Evolutionary conservation across 768 basidiomycete genomes (phyloP), one percentile per base, ranked within the genome.

Genomic region (Terana coerulea): DNA sequence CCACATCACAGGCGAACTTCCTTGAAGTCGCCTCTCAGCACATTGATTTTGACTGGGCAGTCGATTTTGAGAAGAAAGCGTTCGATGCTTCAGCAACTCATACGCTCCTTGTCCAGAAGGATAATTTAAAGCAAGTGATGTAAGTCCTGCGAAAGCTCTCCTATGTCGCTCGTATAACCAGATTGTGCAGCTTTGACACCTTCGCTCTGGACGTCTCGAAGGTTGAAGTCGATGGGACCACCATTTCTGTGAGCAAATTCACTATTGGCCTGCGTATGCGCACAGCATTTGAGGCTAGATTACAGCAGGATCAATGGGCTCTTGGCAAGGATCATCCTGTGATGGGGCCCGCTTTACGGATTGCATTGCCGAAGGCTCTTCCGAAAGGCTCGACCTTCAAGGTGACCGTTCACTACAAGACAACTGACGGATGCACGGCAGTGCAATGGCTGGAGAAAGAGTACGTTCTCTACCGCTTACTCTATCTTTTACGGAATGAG

Each of bases 371-470:
- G 0, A 47, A 56, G 17, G 58, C 65, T 2, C 59, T 80, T 41
- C 66, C 64, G 31, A 64, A 61, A 25, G 81, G 77, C 15, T 67
- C 75, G 15, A 61, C 56, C 9, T 53, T 71, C 9, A 69, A 73
- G 31, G 76, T 91, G 49, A 72, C 67, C 26, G 72, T 91, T 52
- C 61, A 66, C 19, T 95, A 95, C 65, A 68, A 73, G 45, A 95
- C 94, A 2, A 91, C 88, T 3, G 69, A 80, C 51, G 72, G 77
- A 9, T 83, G 82, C 62, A 84, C 83, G 1, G 91, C 94, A 0
- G 68, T 97, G 14, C 89, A 93, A 52, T 97, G 93, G 93, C 75
- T 95, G 11, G 83, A 79, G 17, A 86, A 90, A 63, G 83, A 86
- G 84, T 90, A 64, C 36, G 75, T 35, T 34, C 3, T 14, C 22